phyloP scores from a whole-genome alignment of 163 green algal species.

The Prototheca cutis region DNA sequence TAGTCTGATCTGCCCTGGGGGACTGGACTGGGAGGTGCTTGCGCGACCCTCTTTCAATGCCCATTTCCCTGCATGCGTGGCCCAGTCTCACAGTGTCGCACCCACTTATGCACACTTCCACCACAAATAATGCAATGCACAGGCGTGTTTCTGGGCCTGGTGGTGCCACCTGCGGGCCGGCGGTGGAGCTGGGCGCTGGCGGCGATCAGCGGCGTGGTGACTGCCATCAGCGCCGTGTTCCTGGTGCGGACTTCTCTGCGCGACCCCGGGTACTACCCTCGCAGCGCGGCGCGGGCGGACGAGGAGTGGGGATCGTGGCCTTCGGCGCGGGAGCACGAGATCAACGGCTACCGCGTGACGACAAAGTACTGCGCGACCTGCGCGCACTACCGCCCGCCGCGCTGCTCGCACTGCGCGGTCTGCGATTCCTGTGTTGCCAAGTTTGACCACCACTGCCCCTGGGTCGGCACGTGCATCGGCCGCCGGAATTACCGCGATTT shows the following conservation, averaged over 20 bases:
- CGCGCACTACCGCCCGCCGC: conserved; percentile 88
- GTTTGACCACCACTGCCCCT: conserved; percentile 99
- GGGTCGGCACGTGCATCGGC: conserved; percentile 94
- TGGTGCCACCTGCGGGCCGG: conserved; percentile 43
- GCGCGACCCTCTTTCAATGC: neutral
- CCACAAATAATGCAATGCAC: too few relatives aligned
- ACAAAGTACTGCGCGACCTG: conserved; percentile 79
- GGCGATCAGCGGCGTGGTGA: conserved; percentile 29
- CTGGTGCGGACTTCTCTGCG: conserved; percentile 57
- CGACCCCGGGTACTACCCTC: conserved; percentile 87
- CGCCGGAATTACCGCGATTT: conserved; percentile 97
- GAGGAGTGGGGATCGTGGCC: conserved; percentile 27
- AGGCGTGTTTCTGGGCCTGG: conserved; percentile 62
- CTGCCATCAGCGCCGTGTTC: conserved; percentile 22
- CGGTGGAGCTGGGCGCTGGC: conserved; percentile 33
- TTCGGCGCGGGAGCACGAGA: conserved; percentile 53
- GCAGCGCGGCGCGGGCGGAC: conserved; percentile 42
- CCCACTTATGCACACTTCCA: too few relatives aligned
- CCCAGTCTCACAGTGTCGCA: too few relatives aligned
- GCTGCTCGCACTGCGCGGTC: conserved; percentile 90
- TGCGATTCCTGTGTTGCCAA: conserved; percentile 96
- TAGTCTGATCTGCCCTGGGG: neutral
- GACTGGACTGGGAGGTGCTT: neutral
- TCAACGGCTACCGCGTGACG: conserved; percentile 52
- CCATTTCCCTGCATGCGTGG: too few relatives aligned